A percentile compares a stretch with the other conserved stretches of the same genome.
phyloP scores from a whole-genome alignment of 352 stramenopile species.

The Phytophthora uliginosa region DNA sequence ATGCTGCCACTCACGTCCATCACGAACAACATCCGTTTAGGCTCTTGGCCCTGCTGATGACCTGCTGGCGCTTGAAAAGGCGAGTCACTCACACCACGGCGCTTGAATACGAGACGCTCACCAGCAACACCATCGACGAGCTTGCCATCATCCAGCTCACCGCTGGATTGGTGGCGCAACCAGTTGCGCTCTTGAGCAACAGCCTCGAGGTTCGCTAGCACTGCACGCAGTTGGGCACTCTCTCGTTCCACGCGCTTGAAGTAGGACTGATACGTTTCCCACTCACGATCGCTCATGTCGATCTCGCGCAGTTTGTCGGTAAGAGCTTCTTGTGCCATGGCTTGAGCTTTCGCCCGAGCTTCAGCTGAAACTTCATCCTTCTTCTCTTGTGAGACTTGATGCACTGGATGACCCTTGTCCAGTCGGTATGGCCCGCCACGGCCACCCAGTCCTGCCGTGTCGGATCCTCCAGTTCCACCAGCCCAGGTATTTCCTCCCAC shows the following conservation, averaged over 20 bases:
- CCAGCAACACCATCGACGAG: conserved; percentile 95
- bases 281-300: conserved; percentile 88
- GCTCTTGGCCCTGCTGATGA: conserved; percentile 43
- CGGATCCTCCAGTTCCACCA: conserved; percentile 93
- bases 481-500: conserved; percentile 97
- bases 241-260: conserved; percentile 81
- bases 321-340: conserved; percentile 83
- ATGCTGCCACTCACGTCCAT: conserved; percentile 95
- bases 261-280: conserved; percentile 83
- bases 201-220: conserved; percentile 89
- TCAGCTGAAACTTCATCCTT: conserved; percentile 95
- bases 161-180: conserved; percentile 94
- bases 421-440: conserved; percentile 96
- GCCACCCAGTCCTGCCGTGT: conserved; percentile 94
- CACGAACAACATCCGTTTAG: conserved; percentile 93
- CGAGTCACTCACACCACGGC: conserved; percentile 82
- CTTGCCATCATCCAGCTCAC: conserved; percentile 97
- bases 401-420: conserved; percentile 94
- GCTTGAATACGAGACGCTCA: conserved; percentile 95
- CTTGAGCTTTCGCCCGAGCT: conserved; percentile 62
- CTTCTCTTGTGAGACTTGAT: conserved; percentile 95
- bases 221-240: conserved; percentile 77
- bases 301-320: conserved; percentile 78
- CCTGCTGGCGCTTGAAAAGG: conserved; percentile 43
- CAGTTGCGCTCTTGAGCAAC: conserved; percentile 91